Evolutionary conservation across 805 yeast species (phyloP).

Genomic region (Myxozyma nipponensis): DNA sequence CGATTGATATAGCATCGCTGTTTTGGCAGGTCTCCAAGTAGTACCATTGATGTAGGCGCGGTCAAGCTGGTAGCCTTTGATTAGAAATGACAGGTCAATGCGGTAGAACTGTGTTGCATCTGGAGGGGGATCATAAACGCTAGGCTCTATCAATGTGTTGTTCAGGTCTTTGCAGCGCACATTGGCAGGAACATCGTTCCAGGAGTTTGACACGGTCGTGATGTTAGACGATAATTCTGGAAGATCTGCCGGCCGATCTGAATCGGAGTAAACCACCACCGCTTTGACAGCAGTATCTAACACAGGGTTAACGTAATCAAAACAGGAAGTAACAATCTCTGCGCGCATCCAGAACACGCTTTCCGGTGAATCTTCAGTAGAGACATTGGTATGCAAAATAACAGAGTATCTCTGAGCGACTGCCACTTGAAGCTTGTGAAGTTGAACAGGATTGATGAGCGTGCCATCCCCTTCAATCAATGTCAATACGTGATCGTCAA

Average conservation of each 20-base stretch:
- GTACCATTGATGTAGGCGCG: constrained; percentile 33
- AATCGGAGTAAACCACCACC: constrained; percentile 35
- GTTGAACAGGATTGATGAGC: constrained; percentile 29
- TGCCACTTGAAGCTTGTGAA: constrained; percentile 39
- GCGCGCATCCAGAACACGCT: constrained; percentile 44
- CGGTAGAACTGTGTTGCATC: constrained; percentile 36
- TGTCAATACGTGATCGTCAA: constrained; percentile 33
- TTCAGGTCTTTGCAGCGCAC: constrained; percentile 32
- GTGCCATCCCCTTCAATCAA: constrained; percentile 40
- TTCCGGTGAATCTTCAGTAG: constrained; percentile 24
- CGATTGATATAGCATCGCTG: constrained; percentile 26
- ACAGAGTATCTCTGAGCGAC: constrained; percentile 82
- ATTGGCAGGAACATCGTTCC: constrained; percentile 31
- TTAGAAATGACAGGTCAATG: constrained; percentile 36
- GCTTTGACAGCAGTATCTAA: constrained; percentile 39
- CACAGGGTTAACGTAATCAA: constrained; percentile 37
- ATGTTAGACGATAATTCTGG: constrained; percentile 6
- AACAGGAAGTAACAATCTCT: constrained; percentile 39
- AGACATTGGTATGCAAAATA: constrained; percentile 51
- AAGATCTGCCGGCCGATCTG: constrained; percentile 15
- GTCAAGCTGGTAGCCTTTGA: constrained; percentile 37
- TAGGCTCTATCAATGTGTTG: constrained; percentile 30
- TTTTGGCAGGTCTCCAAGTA: constrained; percentile 23
- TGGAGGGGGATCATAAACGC: constrained; percentile 30
- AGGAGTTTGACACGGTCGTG: constrained; percentile 11